phyloP scores from a whole-genome alignment of 768 basidiomycete genomes.

The Mycena indigotica region DNA sequence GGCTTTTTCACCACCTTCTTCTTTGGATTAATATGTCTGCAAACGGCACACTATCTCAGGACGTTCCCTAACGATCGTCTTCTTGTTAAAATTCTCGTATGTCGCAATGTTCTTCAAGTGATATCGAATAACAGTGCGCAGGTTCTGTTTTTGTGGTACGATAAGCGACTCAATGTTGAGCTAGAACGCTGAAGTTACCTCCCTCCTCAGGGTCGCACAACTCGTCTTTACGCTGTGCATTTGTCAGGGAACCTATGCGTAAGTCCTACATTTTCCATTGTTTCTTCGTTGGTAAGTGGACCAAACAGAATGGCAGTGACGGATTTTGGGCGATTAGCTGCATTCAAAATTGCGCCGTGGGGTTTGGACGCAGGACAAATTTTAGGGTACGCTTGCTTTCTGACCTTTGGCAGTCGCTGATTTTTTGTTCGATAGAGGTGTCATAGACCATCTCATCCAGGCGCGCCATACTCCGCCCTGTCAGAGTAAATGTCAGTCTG shows the following conservation, averaged over 20 bases:
- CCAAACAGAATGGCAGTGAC: slow-evolving; percentile 13
- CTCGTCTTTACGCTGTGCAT: slow-evolving; percentile 11
- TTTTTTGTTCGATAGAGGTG: not conserved
- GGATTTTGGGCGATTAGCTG: slow-evolving; percentile 11
- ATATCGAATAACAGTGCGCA: slow-evolving; percentile 1
- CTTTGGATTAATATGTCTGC: slow-evolving; percentile 19
- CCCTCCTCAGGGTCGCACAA: slow-evolving; percentile 4
- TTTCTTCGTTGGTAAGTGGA: too few species aligned
- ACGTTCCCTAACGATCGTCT: slow-evolving; percentile 14
- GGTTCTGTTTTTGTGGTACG: slow-evolving; percentile 10
- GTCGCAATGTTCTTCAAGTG: not conserved
- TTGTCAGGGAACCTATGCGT: slow-evolving; percentile 17
- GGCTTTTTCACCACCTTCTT: slow-evolving; percentile 13
- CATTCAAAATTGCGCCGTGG: slow-evolving; percentile 12
- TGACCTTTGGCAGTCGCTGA: not conserved
- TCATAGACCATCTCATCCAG: slow-evolving; percentile 15
- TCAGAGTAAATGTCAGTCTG: not conserved
- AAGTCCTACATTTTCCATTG: too few species aligned
- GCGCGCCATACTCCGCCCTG: not conserved
- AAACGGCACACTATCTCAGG: slow-evolving; percentile 14
- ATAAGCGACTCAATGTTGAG: too few species aligned
- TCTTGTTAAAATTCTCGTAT: slow-evolving; percentile 8
- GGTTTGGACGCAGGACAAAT: slow-evolving; percentile 9
- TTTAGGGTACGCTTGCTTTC: slow-evolving; percentile 4
- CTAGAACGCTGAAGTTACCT: too few species aligned